phyloP scores from a whole-genome alignment of 768 basidiomycete species.

The Tylopilus cervinicoccineus region DNA sequence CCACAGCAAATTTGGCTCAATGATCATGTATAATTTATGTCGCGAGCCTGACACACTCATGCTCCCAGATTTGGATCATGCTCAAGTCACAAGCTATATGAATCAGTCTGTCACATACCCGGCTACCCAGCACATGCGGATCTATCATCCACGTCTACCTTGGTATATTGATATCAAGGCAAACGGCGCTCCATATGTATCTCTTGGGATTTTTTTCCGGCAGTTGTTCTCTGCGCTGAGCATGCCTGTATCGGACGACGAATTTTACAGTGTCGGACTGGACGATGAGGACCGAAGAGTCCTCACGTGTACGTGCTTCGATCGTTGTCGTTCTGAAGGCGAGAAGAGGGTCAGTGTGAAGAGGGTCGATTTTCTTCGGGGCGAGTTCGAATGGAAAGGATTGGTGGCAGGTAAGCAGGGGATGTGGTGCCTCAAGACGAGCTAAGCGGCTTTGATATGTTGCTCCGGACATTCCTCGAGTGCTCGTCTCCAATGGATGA shows the following conservation, averaged over 20 bases:
- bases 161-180: constrained; percentile 63
- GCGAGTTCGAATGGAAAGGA: constrained; percentile 49
- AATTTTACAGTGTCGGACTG: constrained; percentile 60
- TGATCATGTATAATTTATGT: constrained; percentile 51
- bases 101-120: constrained; percentile 52
- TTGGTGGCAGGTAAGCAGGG: constrained; percentile 51
- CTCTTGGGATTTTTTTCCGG: constrained; percentile 50
- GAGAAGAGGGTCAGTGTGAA: constrained; percentile 44
- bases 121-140: constrained; percentile 45
- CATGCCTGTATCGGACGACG: constrained; percentile 43
- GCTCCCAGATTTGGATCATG: constrained; percentile 45
- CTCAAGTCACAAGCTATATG: constrained; percentile 46
- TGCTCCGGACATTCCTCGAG: no score
- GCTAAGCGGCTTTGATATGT: no score
- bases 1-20: constrained; percentile 28
- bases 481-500: no score
- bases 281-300: constrained; percentile 40
- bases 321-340: constrained; percentile 37
- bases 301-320: constrained; percentile 43
- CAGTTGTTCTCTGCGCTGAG: constrained; percentile 44
- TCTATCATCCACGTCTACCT: constrained; percentile 55
- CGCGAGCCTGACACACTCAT: constrained; percentile 34
- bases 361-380: constrained; percentile 59
- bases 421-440: constrained; percentile 62
- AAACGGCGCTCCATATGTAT: constrained; percentile 47